Base-by-base conservation (phyloP, 306 rosid genomes). In the Notholithocarpus densiflorus region DNA sequence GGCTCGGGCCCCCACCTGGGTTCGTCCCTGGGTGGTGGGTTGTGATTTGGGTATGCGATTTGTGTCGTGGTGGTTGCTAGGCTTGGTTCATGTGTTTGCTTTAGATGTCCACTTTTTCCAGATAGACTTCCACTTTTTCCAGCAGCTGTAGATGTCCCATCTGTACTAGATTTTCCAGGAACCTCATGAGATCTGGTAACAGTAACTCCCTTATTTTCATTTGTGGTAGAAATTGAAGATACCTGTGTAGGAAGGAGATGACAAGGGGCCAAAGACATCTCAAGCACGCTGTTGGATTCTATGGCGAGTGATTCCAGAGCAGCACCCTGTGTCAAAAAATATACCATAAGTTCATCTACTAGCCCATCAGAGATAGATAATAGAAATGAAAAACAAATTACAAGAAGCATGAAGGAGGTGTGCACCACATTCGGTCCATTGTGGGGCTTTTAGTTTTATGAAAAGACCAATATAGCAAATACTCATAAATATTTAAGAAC, bases 161-260 rank as follows among this genome's bases (percentile, higher is more conserved):
- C 97, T 94, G 97, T 94, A 94, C 97, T 94, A 94, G 97, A 94
- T 88, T 94, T 92, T 94, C 98, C 95, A 92, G 90, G 90, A 94
- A 89, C 98, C 98, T 94, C 97, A 92, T 92, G 98, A 94, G 95
- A 94, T 89, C 98, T 85, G 97, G 84, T 88, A 92, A 88, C 87
- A 92, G 91, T 91, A 92, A 94, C 92, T 80, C 95, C 97, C 97
- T 92, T 94, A 94, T 94, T 94, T 91, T 94, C 98, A 94, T 92
- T 88, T 85, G 98, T 83, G 89, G 98, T 94, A 94, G 94, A 87
- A 94, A 89, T 94, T 31, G 82, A 87, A 89, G 97, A 94, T 92
- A 94, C 97, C 97, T 94, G 89, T 87, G 85, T 87, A 83, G 97
- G 89, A 77, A 74, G 78, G 82, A 91, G 75, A 84, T 89, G 89